Percentiles rank a stretch among this genome's conserved stretches.
Evolutionary conservation across 768 basidiomycete species (phyloP).

Genomic region (Lentinula aciculospora): DNA sequence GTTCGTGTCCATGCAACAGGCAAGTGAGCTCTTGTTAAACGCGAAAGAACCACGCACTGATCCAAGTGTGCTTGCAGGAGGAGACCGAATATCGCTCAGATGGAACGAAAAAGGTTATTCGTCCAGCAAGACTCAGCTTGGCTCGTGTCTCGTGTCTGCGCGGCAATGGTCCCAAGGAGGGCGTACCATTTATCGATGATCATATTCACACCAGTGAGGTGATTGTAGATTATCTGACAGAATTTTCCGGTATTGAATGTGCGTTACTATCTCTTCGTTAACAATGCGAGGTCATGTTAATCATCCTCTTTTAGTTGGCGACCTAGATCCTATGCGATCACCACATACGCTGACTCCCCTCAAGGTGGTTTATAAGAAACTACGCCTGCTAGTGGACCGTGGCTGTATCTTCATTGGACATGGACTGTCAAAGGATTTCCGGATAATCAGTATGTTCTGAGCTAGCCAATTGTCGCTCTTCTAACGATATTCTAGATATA

Average conservation of each 20-base stretch:
- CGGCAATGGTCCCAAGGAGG: constrained; percentile 75
- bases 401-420: constrained; percentile 98
- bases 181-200: constrained; percentile 94
- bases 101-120: constrained; percentile 86
- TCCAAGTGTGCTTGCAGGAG: constrained; percentile 45
- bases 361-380: constrained; percentile 98
- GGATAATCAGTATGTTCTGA: constrained; percentile 83
- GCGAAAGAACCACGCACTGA: neutral
- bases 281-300: constrained; percentile 4
- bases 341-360: constrained; percentile 88
- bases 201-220: constrained; percentile 95
- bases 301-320: constrained; percentile 69
- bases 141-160: constrained; percentile 93
- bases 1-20: constrained; percentile 96
- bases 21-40: constrained; percentile 18
- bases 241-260: constrained; percentile 96
- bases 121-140: constrained; percentile 86
- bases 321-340: constrained; percentile 81
- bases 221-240: constrained; percentile 95
- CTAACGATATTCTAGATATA: constrained; percentile 56
- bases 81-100: constrained; percentile 95
- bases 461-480: neutral
- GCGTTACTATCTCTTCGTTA: constrained; percentile 18
- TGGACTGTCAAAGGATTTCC: constrained; percentile 94
- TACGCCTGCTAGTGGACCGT: constrained; percentile 85